phyloP scores from a whole-genome alignment of 768 basidiomycete genomes.

The Leccinum longicurvipes region DNA sequence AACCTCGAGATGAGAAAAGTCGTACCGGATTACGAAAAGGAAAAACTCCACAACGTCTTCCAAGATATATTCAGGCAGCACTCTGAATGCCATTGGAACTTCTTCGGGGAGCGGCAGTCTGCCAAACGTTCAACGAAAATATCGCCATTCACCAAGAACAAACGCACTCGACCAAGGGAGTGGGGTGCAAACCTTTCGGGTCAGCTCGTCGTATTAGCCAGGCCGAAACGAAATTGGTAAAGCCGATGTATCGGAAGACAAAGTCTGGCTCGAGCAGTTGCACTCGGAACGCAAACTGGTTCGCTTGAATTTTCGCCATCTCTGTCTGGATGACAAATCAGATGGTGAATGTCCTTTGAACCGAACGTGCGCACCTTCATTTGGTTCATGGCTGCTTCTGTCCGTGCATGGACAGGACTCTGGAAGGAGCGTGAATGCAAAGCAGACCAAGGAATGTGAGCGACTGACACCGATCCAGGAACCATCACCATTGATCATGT shows the following conservation, averaged over 20 bases:
- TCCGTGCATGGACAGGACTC: conserved; percentile 72
- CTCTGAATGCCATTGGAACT: conserved; percentile 79
- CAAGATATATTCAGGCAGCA: conserved; percentile 89
- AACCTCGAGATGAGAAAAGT: not conserved
- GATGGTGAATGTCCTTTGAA: not conserved
- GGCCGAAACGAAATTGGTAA: conserved; percentile 86
- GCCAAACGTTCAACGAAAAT: conserved; percentile 8
- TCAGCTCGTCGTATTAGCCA: conserved; percentile 94
- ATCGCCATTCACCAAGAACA: not conserved
- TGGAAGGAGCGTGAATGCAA: conserved; percentile 26
- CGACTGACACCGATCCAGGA: conserved; percentile 78
- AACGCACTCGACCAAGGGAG: conserved; percentile 60
- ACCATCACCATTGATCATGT: conserved; percentile 69
- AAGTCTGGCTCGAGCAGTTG: conserved; percentile 87
- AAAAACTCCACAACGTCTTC: conserved; percentile 93
- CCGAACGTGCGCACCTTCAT: conserved; percentile 53
- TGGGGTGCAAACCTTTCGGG: conserved; percentile 74
- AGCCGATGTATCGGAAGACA: conserved; percentile 71
- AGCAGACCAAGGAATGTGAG: not conserved
- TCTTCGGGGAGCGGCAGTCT: conserved; percentile 85
- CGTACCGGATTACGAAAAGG: conserved; percentile 78
- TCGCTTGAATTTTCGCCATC: conserved; percentile 64
- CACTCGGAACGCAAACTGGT: conserved; percentile 77
- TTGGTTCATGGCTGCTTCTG: conserved; percentile 72
- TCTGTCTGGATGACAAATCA: conserved; percentile 47